Conservation (phyloP, 2,329 filamentous ascomycete genomes). For the Trichoderma afroharzianum region DNA sequence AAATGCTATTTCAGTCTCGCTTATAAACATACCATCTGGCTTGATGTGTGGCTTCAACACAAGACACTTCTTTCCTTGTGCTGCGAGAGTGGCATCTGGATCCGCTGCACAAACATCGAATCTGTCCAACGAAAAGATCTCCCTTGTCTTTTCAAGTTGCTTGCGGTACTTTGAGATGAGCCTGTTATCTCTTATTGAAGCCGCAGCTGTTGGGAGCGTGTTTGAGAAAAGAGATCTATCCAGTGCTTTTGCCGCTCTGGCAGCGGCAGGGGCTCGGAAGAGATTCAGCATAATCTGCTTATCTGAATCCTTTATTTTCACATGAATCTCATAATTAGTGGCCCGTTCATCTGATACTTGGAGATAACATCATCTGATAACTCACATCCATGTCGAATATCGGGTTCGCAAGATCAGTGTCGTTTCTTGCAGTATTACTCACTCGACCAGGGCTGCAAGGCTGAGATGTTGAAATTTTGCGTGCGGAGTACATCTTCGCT, state of each 20-base stretch:
- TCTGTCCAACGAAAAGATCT: slow-evolving; percentile 63
- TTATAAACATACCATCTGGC: slow-evolving; percentile 15
- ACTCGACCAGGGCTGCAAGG: slow-evolving; percentile 24
- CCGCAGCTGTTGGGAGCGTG: slow-evolving; percentile 72
- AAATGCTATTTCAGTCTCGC: neutral
- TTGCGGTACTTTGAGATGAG: slow-evolving; percentile 71
- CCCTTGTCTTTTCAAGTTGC: slow-evolving; percentile 60
- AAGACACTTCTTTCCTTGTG: slow-evolving; percentile 58
- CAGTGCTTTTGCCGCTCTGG: slow-evolving; percentile 73
- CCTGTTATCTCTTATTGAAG: slow-evolving; percentile 69
- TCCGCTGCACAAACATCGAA: slow-evolving; percentile 61
- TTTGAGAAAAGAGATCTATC: slow-evolving; percentile 82
- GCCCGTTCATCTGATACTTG: no score
- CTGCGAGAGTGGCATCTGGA: slow-evolving; percentile 52
- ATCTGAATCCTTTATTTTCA: slow-evolving; percentile 24
- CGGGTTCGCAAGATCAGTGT: slow-evolving; percentile 22
- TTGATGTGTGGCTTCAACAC: slow-evolving; percentile 57
- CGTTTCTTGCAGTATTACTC: slow-evolving; percentile 19
- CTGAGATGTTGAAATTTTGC: slow-evolving; percentile 29
- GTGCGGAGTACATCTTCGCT: slow-evolving; percentile 26
- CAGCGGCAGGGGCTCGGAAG: slow-evolving; percentile 71
- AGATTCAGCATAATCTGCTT: slow-evolving; percentile 50
- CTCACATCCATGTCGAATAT: slow-evolving; percentile 33
- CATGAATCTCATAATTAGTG: neutral
- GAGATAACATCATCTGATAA: neutral